Evolutionary conservation across 164 flowering plant species (phyloP).

Genomic region (Sextonia rubra): DNA sequence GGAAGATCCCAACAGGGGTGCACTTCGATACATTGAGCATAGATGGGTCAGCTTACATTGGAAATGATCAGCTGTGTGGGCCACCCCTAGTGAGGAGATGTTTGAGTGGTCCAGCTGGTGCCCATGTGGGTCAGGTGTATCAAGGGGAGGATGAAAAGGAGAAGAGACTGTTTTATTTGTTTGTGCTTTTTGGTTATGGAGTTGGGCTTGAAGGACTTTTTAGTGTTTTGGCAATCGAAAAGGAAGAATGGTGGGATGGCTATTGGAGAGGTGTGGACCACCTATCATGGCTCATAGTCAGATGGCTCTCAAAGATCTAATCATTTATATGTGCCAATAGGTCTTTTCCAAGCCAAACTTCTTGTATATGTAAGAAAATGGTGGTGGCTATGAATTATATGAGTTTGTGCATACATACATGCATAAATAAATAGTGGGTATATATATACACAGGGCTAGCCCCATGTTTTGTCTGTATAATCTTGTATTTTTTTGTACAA

Average conservation of each 20-base stretch:
- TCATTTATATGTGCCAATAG: too few relatives aligned
- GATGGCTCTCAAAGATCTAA: neutral
- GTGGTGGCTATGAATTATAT: too few relatives aligned
- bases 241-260: neutral
- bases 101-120: neutral
- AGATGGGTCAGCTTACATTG: constrained; percentile 14
- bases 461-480: too few relatives aligned
- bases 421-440: too few relatives aligned
- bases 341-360: too few relatives aligned
- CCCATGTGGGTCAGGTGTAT: neutral
- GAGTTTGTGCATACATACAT: too few relatives aligned
- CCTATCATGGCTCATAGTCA: neutral
- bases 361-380: too few relatives aligned
- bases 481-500: too few relatives aligned
- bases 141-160: neutral
- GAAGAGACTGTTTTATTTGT: constrained; percentile 1
- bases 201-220: constrained; percentile 14
- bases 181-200: constrained; percentile 6
- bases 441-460: too few relatives aligned
- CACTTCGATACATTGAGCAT: constrained; percentile 16
- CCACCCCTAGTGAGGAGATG: constrained; percentile 5
- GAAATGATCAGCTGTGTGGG: constrained; percentile 21
- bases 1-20: constrained; percentile 14
- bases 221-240: constrained; percentile 6
- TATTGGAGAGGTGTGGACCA: neutral